Percentiles rank a stretch among this genome's conserved stretches.
Evolutionary conservation across 495 filamentous ascomycete genomes (phyloP).

Genomic region (Penicillium cosmopolitanum): DNA sequence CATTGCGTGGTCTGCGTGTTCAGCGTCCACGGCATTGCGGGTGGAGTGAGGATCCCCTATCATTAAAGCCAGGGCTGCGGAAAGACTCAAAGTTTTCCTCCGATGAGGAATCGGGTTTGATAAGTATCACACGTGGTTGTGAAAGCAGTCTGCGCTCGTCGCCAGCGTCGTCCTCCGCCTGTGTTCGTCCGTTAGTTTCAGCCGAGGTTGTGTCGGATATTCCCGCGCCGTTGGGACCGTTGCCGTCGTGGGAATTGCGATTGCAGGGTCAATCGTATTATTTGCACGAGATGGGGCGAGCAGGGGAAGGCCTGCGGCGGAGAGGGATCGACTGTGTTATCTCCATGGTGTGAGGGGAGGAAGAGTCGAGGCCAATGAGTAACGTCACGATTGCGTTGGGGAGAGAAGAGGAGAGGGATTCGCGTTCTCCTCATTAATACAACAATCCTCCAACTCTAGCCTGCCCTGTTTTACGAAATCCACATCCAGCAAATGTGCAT

Average conservation of each 20-base stretch:
- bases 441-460: too few relatives aligned
- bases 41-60: not conserved
- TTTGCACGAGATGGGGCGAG: constrained; percentile 32
- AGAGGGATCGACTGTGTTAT: constrained; percentile 37
- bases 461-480: not conserved
- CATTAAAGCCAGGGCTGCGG: not conserved
- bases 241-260: constrained; percentile 36
- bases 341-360: constrained; percentile 21
- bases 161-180: not conserved
- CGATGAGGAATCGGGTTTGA: too few relatives aligned
- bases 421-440: not conserved
- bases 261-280: constrained; percentile 47
- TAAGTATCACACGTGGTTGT: too few relatives aligned
- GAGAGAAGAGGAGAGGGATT: not conserved
- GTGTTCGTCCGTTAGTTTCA: not conserved
- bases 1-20: constrained; percentile 36
- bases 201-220: not conserved
- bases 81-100: not conserved
- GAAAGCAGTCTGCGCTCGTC: too few relatives aligned
- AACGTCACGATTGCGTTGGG: not conserved
- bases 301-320: constrained; percentile 37
- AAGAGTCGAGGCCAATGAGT: not conserved
- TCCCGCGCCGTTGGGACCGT: not conserved
- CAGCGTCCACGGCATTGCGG: not conserved
- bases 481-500: not conserved